Conservation (phyloP, 345 rosid species). For the Kernera saxatilis region DNA sequence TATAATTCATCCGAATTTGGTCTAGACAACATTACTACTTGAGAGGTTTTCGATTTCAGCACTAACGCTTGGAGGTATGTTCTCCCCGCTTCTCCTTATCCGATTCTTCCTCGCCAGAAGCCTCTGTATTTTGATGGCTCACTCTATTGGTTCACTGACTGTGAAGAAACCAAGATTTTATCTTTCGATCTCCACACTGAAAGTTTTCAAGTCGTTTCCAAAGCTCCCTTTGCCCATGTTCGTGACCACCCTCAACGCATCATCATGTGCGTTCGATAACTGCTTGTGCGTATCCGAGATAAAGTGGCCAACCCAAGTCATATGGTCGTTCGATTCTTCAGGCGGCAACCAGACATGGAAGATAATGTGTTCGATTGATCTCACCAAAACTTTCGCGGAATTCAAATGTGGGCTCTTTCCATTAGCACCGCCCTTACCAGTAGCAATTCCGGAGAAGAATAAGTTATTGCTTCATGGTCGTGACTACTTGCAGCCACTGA, state of each 20-base stretch:
- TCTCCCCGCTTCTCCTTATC: background rate
- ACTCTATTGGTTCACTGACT: background rate
- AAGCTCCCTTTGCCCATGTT: no score
- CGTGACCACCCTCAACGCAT: no score
- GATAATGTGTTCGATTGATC: no score
- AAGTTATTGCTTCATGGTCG: background rate
- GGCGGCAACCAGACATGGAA: no score
- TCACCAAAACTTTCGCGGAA: no score
- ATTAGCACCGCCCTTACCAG: no score
- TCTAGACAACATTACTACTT: background rate
- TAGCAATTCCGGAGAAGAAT: background rate
- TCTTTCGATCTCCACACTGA: background rate
- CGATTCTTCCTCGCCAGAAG: background rate
- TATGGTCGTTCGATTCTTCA: no score
- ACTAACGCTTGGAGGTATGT: background rate
- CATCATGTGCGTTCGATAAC: no score
- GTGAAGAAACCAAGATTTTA: background rate
- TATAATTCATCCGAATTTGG: background rate
- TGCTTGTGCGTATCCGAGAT: no score
- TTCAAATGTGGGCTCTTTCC: no score
- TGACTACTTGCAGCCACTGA: background rate
- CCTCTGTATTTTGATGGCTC: background rate
- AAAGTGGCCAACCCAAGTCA: no score
- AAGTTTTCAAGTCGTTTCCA: background rate
- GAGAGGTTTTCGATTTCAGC: background rate